phyloP scores from a whole-genome alignment of 169 alveolate species.

The Plasmodium relictum region DNA sequence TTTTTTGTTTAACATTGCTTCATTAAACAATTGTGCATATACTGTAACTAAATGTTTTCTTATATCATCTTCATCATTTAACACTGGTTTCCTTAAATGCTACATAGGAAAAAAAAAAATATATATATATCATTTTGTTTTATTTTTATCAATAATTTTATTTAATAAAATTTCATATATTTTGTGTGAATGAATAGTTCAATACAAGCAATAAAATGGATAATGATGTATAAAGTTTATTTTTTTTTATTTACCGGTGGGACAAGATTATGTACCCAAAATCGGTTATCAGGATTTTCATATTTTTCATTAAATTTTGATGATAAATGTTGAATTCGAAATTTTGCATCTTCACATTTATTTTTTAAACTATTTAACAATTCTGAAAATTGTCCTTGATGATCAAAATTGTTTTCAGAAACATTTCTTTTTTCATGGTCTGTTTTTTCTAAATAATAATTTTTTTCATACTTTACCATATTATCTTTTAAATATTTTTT shows the following conservation, averaged over 20 bases:
- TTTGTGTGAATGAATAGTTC: background rate
- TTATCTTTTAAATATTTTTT: background rate
- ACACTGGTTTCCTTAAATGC: constrained; percentile 60
- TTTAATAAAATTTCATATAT: background rate
- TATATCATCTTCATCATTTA: constrained; percentile 44
- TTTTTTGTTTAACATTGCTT: constrained; percentile 53
- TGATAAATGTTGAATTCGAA: constrained; percentile 22
- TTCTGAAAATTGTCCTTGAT: constrained; percentile 53
- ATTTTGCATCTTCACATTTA: constrained; percentile 60
- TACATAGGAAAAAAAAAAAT: background rate
- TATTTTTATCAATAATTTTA: too few relatives aligned
- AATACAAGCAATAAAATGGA: background rate
- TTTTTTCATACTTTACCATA: background rate
- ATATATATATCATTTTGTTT: background rate
- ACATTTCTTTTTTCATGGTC: background rate
- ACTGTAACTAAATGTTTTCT: constrained; percentile 41
- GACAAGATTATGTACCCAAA: constrained; percentile 61
- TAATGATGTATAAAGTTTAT: background rate
- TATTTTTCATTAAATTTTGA: constrained; percentile 35
- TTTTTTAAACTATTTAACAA: constrained; percentile 41
- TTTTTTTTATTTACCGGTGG: constrained; percentile 30
- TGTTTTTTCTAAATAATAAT: background rate
- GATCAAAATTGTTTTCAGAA: constrained; percentile 24
- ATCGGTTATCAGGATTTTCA: constrained; percentile 64
- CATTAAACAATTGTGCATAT: constrained; percentile 50